Base-by-base conservation (phyloP, 139 green algal species). In the Haematococcus lacustris region DNA sequence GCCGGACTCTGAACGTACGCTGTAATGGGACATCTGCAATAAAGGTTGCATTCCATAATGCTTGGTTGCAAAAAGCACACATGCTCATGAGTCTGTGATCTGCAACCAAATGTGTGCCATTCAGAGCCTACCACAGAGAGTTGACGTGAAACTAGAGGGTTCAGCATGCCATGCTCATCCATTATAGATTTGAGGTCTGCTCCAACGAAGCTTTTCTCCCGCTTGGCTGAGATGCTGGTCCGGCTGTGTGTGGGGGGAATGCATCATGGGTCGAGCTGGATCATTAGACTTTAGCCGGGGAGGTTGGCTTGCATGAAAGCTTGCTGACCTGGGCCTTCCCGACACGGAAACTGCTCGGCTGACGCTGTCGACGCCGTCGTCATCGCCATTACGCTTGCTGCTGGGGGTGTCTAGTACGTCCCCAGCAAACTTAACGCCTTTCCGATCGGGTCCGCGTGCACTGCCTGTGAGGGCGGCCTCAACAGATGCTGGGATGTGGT, bases 101-200 rank as follows among this genome's bases (percentile, higher is more conserved):
- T n/a, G n/a, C n/a, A n/a, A n/a, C n/a, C n/a, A n/a, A n/a, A n/a
- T n/a, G n/a, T n/a, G n/a, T n/a, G n/a, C n/a, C n/a, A n/a, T n/a
- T n/a, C n/a, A n/a, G n/a, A n/a, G n/a, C n/a, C n/a, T n/a, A n/a
- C n/a, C 1, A 76, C 57, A 23, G 76, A 81, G 13, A 81, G 66
- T 43, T 81, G 76, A 3, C 76, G 76, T 39, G 70, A 77, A 3
- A 83, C 78, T 25, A 79, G 64, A 1, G 74, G 40, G 30, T 80
- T 79, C 50, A 83, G 71, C 57, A 75, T 83, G 40, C 78, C 78
- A 38, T 80, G 74, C 30, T 83, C 78, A 60, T 83, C 78, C 47
- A 83, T 75, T 39, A 83, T 83, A n/a, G 74, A 65, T 47, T 76
- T 60, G 17, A 83, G 66, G 78, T 83, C 78, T 13, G 78, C 78